Evolutionary conservation across 257 asterid genomes (phyloP).

Genomic region (Nicotiana attenuata): DNA sequence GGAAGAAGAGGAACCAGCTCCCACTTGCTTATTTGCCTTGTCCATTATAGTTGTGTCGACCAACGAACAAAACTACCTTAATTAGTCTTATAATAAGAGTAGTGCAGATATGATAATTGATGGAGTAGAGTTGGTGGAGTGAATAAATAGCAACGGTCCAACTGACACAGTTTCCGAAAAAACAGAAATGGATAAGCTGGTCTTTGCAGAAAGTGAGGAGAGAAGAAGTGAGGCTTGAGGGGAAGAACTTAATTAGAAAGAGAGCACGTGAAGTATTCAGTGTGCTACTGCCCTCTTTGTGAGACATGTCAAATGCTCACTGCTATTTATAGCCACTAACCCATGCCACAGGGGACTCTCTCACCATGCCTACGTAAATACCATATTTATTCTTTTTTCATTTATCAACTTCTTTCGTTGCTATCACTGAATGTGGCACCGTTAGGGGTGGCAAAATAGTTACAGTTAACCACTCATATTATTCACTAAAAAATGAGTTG

Average conservation of each 20-base stretch:
- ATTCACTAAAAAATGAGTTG: no score
- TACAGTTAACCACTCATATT: no score
- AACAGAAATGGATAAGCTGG: neutral
- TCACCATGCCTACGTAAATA: neutral
- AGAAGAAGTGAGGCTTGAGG: neutral
- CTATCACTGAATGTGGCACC: no score
- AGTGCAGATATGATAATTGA: neutral
- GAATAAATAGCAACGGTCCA: neutral
- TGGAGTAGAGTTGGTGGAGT: neutral
- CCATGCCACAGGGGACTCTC: neutral
- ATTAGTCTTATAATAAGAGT: neutral
- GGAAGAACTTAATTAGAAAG: neutral
- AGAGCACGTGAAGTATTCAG: conserved; percentile 19
- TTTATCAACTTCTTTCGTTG: no score
- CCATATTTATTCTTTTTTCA: neutral
- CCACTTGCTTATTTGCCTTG: conserved; percentile 39
- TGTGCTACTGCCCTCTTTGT: neutral
- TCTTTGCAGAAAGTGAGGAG: no score
- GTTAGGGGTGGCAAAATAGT: no score
- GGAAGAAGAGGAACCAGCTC: conserved; percentile 23
- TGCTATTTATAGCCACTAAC: conserved; percentile 13
- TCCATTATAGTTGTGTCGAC: conserved; percentile 38
- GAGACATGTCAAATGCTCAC: conserved; percentile 3
- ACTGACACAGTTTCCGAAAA: neutral
- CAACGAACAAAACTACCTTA: conserved; percentile 13